Evolutionary conservation across 495 filamentous ascomycete genomes (phyloP), one percentile per base, ranked within the genome.

Genomic region (Hypoxylon crocopeplum): DNA sequence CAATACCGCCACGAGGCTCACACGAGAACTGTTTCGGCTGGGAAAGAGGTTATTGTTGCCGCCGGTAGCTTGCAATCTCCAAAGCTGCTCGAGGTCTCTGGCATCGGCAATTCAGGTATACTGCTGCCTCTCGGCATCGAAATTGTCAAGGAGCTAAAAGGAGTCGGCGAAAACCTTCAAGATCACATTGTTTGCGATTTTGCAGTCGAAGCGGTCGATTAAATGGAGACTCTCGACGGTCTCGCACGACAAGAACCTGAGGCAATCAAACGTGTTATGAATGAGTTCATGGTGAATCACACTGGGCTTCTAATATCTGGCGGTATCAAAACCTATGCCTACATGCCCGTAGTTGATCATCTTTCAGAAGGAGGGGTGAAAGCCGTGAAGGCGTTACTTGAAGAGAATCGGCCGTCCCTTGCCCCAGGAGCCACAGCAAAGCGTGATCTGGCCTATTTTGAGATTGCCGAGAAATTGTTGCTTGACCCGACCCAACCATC

Each of bases 141-240:
- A 3, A 65, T 81, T 0, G 52, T 78, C 1, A 62, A 79, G 2
- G 75, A 85, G 47, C 62, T 83, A 0, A 78, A 82, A 0, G 77
- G 76, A 16, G 82, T 86, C 7, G 82, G 82, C 0, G 75, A 79
- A 48, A 84, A 84, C 56, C 75, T 84, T 42, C 82, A 86, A 46
- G 82, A 86, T 39, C 82, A 85, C 41, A 64, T 68, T 19, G 62
- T 72, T 6, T 68, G 70, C 39, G 60, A 56, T 30, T 62, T 66
- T 2, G 45, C 39, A 8, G 62, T 40, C 8, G 41, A 58, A 12
- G 50, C 58, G 4, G 37, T 42, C 0, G 58, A 66, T 1, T 37
- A 36, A 19, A 13, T 59, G 10, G 62, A 69, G 6, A 66, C 62
- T 0, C 29, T 49, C 4, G 54, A 58, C 13, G 29, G 19, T 19